Percentiles rank a stretch among this genome's conserved stretches.
phyloP scores from a whole-genome alignment of 2,329 filamentous ascomycete genomes.

The Blastomyces silverae region DNA sequence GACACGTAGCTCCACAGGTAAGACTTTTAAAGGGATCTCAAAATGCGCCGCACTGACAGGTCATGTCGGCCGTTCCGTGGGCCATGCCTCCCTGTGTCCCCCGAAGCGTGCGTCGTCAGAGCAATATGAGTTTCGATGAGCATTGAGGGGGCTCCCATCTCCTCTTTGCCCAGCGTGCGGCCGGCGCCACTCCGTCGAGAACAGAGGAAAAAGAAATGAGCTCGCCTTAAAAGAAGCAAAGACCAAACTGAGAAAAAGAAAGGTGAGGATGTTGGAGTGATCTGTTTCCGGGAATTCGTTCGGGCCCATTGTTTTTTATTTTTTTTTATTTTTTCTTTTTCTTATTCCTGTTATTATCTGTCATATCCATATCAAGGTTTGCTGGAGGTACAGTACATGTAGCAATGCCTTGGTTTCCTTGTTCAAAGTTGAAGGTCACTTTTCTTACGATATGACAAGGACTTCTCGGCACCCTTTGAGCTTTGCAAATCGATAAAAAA shows the following conservation, averaged over 20 bases:
- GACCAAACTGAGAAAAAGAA: constrained; percentile 9
- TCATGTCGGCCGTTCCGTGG: not conserved
- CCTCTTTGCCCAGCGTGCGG: not conserved
- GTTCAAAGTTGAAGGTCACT: not conserved
- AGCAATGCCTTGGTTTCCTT: not conserved
- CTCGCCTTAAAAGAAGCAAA: constrained; percentile 13
- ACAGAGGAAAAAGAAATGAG: constrained; percentile 6
- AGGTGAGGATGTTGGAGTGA: not conserved
- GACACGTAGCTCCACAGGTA: not conserved
- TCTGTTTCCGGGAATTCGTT: not conserved
- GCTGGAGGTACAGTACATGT: not conserved
- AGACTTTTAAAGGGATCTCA: not conserved
- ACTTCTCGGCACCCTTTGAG: not conserved
- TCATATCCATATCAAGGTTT: not conserved
- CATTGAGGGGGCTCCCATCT: not conserved
- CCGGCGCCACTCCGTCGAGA: constrained; percentile 2
- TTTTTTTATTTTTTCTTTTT: not conserved
- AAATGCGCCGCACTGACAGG: not conserved
- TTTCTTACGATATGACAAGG: not conserved
- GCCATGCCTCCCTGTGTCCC: not conserved
- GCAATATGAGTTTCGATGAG: not conserved
- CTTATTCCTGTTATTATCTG: not conserved
- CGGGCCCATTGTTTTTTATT: not conserved
- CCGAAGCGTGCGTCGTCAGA: not conserved
- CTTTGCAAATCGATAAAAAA: not conserved